phyloP scores from a whole-genome alignment of 2,329 filamentous ascomycete species.

The Paraconiothyrium brasiliense region DNA sequence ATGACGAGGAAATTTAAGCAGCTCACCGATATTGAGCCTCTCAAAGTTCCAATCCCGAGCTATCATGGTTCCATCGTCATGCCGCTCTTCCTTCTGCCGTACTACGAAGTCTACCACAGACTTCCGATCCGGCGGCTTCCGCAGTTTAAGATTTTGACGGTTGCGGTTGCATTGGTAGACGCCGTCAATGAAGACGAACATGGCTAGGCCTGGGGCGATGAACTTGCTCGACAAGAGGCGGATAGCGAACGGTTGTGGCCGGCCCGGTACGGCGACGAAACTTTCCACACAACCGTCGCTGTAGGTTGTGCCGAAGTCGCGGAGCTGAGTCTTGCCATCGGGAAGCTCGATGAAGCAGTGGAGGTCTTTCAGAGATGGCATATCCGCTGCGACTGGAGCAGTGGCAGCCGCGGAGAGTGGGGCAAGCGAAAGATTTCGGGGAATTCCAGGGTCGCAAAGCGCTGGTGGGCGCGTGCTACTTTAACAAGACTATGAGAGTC shows the following conservation, averaged over 20 bases:
- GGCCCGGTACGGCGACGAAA: slow-evolving; percentile 60
- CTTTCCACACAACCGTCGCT: slow-evolving; percentile 62
- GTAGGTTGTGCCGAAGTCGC: slow-evolving; percentile 61
- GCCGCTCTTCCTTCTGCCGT: slow-evolving; percentile 63
- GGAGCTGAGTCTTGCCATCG: slow-evolving; percentile 51
- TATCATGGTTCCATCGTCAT: slow-evolving; percentile 57
- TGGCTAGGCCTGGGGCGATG: slow-evolving; percentile 63
- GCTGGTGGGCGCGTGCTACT: neutral
- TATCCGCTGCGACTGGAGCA: slow-evolving; percentile 31
- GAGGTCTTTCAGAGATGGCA: slow-evolving; percentile 65
- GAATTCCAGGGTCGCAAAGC: neutral
- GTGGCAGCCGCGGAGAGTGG: too few species aligned
- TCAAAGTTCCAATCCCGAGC: slow-evolving; percentile 64
- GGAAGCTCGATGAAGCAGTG: slow-evolving; percentile 62
- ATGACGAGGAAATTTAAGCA: neutral
- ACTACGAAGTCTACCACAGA: slow-evolving; percentile 60
- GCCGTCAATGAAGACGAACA: slow-evolving; percentile 67
- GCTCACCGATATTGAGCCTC: slow-evolving; percentile 58
- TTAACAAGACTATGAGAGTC: neutral
- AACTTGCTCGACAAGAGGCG: slow-evolving; percentile 60
- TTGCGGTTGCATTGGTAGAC: slow-evolving; percentile 67
- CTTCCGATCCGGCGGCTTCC: slow-evolving; percentile 38
- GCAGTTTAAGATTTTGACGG: slow-evolving; percentile 52
- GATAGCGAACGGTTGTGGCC: slow-evolving; percentile 58
- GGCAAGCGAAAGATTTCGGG: neutral